Conservation (phyloP, 2,329 filamentous ascomycete species). For the Talaromyces sp. region DNA sequence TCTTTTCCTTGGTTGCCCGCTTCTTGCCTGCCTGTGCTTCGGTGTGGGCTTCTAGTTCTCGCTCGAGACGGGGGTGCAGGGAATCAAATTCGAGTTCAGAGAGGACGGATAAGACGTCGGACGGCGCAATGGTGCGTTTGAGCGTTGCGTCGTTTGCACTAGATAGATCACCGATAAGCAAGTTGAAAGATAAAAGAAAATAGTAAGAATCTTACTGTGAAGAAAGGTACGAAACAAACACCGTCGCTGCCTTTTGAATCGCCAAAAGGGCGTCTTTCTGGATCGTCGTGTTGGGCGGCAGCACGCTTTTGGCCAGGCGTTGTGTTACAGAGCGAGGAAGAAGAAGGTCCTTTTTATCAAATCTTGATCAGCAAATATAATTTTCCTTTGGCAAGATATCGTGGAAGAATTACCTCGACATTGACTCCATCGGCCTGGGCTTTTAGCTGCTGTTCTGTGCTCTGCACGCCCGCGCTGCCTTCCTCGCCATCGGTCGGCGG, state of each 20-base stretch:
- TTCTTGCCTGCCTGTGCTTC: slow-evolving; percentile 30
- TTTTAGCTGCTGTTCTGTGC: slow-evolving; percentile 36
- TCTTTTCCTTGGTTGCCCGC: slow-evolving; percentile 40
- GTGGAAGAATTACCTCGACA: slow-evolving; percentile 30
- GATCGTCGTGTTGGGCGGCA: slow-evolving; percentile 60
- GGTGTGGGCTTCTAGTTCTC: slow-evolving; percentile 49
- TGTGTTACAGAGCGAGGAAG: slow-evolving; percentile 59
- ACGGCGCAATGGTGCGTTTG: slow-evolving; percentile 58
- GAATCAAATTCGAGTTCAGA: slow-evolving; percentile 57
- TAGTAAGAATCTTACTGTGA: slow-evolving; percentile 44
- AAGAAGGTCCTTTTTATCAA: slow-evolving; percentile 50
- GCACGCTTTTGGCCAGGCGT: slow-evolving; percentile 58
- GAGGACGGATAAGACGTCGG: slow-evolving; percentile 57
- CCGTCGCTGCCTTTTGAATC: slow-evolving; percentile 61
- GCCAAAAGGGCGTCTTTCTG: slow-evolving; percentile 62
- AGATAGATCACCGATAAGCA: slow-evolving; percentile 9
- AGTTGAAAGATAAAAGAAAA: neutral
- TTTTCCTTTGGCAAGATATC: neutral
- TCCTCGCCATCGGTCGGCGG: slow-evolving; percentile 13
- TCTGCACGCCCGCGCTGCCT: slow-evolving; percentile 17
- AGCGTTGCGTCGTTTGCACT: slow-evolving; percentile 58
- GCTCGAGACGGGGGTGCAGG: slow-evolving; percentile 55
- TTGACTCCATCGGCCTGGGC: slow-evolving; percentile 35
- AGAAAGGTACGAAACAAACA: slow-evolving; percentile 61
- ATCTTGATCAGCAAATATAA: neutral